Evolutionary conservation across 345 rosid species (phyloP), one percentile per base, ranked within the genome.

Genomic region (Eucalyptus dawsonii): DNA sequence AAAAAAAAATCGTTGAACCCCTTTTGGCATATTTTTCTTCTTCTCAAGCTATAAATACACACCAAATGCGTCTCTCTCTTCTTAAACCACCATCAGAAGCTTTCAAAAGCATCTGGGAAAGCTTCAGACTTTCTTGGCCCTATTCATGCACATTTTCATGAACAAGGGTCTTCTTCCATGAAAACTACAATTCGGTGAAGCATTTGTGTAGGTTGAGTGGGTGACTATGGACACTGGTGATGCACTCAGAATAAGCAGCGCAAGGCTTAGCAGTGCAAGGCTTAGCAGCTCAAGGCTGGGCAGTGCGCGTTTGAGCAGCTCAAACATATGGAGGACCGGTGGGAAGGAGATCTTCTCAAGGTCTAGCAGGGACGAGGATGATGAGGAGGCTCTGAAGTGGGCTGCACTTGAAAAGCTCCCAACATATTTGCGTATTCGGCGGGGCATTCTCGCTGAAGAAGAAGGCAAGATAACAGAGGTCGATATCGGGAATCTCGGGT

Each of bases 371-470:
- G 92, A 89, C 25, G 97, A 92, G 88, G 95, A 95, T 29, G 95
- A 93, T 88, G 98, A 96, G 89, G 98, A 95, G 93, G 99, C 96
- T 76, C 92, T 96, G 87, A 96, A 72, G 91, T 97, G 99, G 99
- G 99, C 99, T 67, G 99, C 99, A 67, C 21, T 97, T 9, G 97
- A 97, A 92, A 97, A 93, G 91, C 94, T 97, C n/a, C 99, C 99
- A 0, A 95, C 99, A 9, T 94, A 90, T 89, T 89, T 94, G 87
- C 95, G 97, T 86, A 86, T 96, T 3, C 92, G 92, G 90, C 95
- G 97, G 94, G 99, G 99, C 34, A 91, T 97, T 44, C 93, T 97
- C 19, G 90, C 94, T 17, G 89, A 93, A 91, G 89, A 93, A 62
- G 95, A 94, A 44, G 96, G 96, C 10, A 76, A 89, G 3, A 37